Conservation (phyloP, 139 green algal genomes). For the Tetradesmus obliquus region DNA sequence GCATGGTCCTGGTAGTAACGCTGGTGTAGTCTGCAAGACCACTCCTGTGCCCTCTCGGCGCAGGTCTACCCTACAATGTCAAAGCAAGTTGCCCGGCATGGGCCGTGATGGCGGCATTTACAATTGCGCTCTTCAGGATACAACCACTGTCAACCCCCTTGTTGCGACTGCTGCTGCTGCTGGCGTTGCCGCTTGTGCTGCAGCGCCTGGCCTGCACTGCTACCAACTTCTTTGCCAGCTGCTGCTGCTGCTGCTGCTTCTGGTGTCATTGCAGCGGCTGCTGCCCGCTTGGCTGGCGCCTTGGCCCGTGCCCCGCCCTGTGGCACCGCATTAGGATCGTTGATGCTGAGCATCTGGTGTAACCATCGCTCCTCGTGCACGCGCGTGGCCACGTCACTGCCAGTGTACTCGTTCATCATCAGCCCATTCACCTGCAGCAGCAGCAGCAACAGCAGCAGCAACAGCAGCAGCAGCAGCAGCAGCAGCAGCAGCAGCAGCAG, state of each 20-base stretch:
- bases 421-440: slow-evolving; percentile 43
- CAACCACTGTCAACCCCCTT: no score
- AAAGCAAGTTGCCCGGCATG: background rate
- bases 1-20: no score
- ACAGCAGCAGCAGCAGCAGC: background rate
- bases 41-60: no score
- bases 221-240: background rate
- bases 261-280: background rate
- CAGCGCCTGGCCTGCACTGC: background rate
- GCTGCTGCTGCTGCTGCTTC: background rate
- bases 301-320: background rate
- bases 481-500: background rate
- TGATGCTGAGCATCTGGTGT: slow-evolving; percentile 42
- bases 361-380: slow-evolving; percentile 50
- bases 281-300: background rate
- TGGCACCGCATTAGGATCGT: background rate
- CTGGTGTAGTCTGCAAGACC: no score
- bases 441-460: background rate
- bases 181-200: background rate
- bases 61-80: background rate
- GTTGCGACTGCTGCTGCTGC: slow-evolving; percentile 7
- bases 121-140: no score
- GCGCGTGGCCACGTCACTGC: slow-evolving; percentile 33
- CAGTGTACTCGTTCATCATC: slow-evolving; percentile 50
- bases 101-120: no score